Conservation (phyloP, 2,329 filamentous ascomycete species). For the Lecanicillium sp. region DNA sequence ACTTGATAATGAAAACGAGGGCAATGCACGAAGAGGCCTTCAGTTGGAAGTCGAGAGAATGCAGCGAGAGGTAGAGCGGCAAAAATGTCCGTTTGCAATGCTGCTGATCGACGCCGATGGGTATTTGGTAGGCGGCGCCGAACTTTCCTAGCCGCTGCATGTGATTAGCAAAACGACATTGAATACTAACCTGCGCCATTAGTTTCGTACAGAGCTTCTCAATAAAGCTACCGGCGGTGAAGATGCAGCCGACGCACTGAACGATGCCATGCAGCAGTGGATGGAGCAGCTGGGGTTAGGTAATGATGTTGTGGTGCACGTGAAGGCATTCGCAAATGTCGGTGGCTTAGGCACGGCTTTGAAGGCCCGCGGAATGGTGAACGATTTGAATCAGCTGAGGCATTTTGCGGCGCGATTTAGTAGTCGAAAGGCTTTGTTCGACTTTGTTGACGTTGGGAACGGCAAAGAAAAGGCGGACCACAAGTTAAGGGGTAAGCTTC, state of each 20-base stretch:
- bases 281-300: neutral
- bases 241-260: neutral
- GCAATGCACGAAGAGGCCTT: neutral
- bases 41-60: neutral
- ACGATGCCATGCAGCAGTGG: neutral
- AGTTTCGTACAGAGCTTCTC: neutral
- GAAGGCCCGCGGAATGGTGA: neutral
- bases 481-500: neutral
- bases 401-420: neutral
- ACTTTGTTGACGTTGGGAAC: neutral
- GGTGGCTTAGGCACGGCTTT: neutral
- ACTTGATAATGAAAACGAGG: neutral
- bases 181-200: neutral
- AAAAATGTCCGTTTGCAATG: neutral
- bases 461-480: neutral
- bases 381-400: neutral
- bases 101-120: neutral
- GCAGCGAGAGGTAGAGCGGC: neutral
- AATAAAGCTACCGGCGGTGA: neutral
- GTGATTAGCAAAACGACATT: too few relatives aligned
- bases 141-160: neutral
- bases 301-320: neutral
- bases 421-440: neutral
- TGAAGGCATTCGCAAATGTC: neutral
- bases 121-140: neutral